Evolutionary conservation across 768 basidiomycete genomes (phyloP), one percentile per base, ranked within the genome.

Genomic region (Termitomyces sp.): DNA sequence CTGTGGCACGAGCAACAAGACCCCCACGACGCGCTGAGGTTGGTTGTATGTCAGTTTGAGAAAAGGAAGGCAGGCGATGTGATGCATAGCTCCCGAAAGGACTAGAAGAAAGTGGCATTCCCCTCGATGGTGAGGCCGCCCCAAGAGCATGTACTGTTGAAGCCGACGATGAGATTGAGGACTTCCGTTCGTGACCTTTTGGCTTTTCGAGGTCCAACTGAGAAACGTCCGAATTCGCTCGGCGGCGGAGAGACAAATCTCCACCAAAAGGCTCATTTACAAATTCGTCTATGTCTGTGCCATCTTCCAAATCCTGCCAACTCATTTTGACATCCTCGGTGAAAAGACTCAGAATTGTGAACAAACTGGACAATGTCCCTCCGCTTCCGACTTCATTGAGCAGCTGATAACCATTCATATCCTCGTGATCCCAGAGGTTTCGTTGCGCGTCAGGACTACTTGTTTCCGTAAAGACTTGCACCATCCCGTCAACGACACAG

Each of bases 401-500:
- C 7, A 98, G 77, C 68, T 98, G 94, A 73, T 95, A 98, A 2
- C 96, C 95, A 63, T 97, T 96, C 83, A 92, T 90, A 55, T 91
- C 87, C 67, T 92, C 91, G 56, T 87, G 85, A 41, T 92, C 91
- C 86, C 88, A 91, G 13, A 82, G 73, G 44, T 82, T 83, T 56
- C 81, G 80, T 54, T 74, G 77, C 4, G 71, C 72, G 33, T 79
- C 77, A 12, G 75, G 67, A 13, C 75, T 74, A 5, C 83, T 85
- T 0, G 87, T 85, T 59, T 84, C 83, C 16, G 92, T 92, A 70
- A 83, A 97, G 12, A 98, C 93, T 68, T 99, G 93, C 14, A 96
- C 96, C 61, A 83, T 89, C n/a, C 97, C 97, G 70, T 99, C 97
- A 35, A 98, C 89, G 36, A 99, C 96, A 70, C 94, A 98, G 72